phyloP scores from a whole-genome alignment of 2,329 filamentous ascomycete species.

The Claviceps lovelessii region DNA sequence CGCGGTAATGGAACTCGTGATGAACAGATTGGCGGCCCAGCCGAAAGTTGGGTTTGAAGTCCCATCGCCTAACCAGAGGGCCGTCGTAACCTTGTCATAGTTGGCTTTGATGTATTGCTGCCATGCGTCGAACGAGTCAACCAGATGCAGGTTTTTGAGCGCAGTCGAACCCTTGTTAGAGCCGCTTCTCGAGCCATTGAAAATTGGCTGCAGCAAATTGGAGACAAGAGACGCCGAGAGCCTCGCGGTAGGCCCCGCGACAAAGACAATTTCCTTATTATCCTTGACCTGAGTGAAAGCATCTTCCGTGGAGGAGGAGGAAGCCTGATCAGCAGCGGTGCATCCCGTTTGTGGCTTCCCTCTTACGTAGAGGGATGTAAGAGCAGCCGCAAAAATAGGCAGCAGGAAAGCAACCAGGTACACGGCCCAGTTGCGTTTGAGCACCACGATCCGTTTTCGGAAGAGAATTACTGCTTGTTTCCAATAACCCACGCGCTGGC shows the following conservation, averaged over 20 bases:
- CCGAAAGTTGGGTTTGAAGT: conserved; percentile 49
- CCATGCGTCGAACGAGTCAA: conserved; percentile 55
- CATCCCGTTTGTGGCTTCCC: conserved; percentile 39
- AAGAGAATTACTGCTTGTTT: conserved; percentile 63
- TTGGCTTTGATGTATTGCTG: conserved; percentile 46
- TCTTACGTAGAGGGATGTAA: conserved; percentile 64
- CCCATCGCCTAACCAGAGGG: conserved; percentile 58
- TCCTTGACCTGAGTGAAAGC: conserved; percentile 24
- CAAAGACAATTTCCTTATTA: conserved; percentile 11
- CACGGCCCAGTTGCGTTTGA: conserved; percentile 65
- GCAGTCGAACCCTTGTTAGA: conserved; percentile 9
- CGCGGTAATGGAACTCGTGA: conserved; percentile 43
- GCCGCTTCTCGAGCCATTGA: conserved; percentile 14
- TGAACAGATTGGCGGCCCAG: conserved; percentile 50
- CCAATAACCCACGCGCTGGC: conserved; percentile 52
- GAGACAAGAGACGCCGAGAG: conserved; percentile 19
- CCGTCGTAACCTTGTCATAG: conserved; percentile 57
- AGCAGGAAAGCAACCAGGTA: conserved; percentile 62
- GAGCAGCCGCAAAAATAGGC: conserved; percentile 63
- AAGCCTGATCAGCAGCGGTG: conserved; percentile 32
- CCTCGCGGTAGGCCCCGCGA: conserved; percentile 22
- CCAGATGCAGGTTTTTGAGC: conserved; percentile 29
- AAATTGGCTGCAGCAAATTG: conserved; percentile 27
- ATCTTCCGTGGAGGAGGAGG: conserved; percentile 24
- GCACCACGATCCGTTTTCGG: conserved; percentile 60